Evolutionary conservation across 2,329 filamentous ascomycete species (phyloP).

Genomic region (Helicocarpus griseus): DNA sequence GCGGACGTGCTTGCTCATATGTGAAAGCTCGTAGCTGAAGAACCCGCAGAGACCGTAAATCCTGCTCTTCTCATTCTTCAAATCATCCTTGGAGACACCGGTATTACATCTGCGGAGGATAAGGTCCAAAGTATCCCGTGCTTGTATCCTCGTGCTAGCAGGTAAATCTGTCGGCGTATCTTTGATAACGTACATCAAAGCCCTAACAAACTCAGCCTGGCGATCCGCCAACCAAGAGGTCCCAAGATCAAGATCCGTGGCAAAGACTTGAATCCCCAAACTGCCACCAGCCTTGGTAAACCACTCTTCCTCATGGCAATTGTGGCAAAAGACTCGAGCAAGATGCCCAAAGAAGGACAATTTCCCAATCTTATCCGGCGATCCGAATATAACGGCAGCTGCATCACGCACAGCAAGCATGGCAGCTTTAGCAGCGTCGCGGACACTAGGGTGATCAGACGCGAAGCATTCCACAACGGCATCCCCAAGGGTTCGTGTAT

Average conservation of each 20-base stretch:
- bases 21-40: constrained; percentile 78
- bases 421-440: constrained; percentile 70
- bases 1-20: constrained; percentile 93
- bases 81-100: constrained; percentile 68
- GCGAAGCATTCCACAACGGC: constrained; percentile 84
- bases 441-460: constrained; percentile 69
- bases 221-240: constrained; percentile 73
- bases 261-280: constrained; percentile 77
- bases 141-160: constrained; percentile 73
- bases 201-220: constrained; percentile 78
- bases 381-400: constrained; percentile 69
- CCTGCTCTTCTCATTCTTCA: constrained; percentile 55
- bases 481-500: constrained; percentile 77
- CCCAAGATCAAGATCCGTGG: constrained; percentile 74
- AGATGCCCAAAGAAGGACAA: constrained; percentile 80
- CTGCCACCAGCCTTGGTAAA: constrained; percentile 93
- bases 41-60: constrained; percentile 71
- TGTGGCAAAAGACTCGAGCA: constrained; percentile 78
- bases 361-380: constrained; percentile 58
- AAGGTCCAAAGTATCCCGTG: constrained; percentile 72
- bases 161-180: constrained; percentile 93
- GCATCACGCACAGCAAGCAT: constrained; percentile 71
- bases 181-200: constrained; percentile 95
- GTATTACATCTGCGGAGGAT: constrained; percentile 71
- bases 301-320: constrained; percentile 97